A percentile compares a stretch with the other conserved stretches of the same genome.
Evolutionary conservation across 2,329 filamentous ascomycete genomes (phyloP).

Genomic region (Thielaviopsis populi): DNA sequence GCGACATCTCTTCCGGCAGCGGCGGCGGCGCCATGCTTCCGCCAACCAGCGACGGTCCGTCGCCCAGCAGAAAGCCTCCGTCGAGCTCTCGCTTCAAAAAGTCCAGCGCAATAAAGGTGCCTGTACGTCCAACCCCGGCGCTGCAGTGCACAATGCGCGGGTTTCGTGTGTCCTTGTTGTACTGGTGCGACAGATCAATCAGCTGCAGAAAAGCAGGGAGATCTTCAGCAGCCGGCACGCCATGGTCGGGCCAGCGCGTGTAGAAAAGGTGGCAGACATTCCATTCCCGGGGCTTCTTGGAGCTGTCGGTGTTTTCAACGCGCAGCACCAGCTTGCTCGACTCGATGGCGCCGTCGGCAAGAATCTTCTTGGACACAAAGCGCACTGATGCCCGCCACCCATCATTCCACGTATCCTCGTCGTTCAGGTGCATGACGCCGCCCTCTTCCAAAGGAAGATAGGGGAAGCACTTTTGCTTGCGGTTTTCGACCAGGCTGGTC

Average conservation of each 20-base stretch:
- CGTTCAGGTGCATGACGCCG: constrained; percentile 42
- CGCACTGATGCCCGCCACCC: constrained; percentile 54
- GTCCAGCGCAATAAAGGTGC: constrained; percentile 93
- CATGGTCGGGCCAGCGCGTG: constrained; percentile 79
- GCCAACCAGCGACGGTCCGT: constrained; percentile 22
- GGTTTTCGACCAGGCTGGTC: constrained; percentile 69
- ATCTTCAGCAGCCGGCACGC: constrained; percentile 57
- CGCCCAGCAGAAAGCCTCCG: constrained; percentile 48
- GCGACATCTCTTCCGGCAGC: constrained; percentile 20
- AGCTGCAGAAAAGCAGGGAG: constrained; percentile 53
- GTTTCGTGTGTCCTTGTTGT: constrained; percentile 34
- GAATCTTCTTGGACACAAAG: constrained; percentile 47
- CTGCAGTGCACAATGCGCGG: constrained; percentile 78
- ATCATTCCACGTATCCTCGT: constrained; percentile 48
- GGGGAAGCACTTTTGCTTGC: constrained; percentile 69
- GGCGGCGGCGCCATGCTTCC: constrained; percentile 3
- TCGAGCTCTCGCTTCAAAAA: constrained; percentile 73
- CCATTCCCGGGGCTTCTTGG: constrained; percentile 36
- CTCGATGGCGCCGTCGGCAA: constrained; percentile 45
- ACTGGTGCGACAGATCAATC: constrained; percentile 48
- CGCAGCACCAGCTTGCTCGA: constrained; percentile 56
- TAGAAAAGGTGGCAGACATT: constrained; percentile 75
- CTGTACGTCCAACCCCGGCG: constrained; percentile 83
- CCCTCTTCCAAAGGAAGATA: constrained; percentile 59
- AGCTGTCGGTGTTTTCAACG: constrained; percentile 30